Evolutionary conservation across 306 rosid species (phyloP), one percentile per base, ranked within the genome.

Genomic region (Begonia fuchsioides): DNA sequence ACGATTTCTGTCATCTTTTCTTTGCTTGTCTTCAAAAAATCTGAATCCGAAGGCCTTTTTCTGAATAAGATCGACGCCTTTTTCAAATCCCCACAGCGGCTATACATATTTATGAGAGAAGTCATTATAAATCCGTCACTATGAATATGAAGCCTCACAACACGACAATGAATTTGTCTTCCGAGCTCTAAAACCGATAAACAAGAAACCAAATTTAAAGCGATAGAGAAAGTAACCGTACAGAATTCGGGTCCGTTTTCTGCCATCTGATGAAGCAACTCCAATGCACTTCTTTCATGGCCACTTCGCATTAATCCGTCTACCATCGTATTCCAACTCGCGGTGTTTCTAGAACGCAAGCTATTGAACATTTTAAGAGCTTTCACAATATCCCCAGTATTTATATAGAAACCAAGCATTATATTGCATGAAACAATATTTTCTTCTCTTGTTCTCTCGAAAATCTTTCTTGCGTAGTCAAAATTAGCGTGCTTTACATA

Each of bases 271-370:
- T 62, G 68, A 35, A 88, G 81, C 17, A 67, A 76, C 44, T 78
- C 77, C 72, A 88, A 19, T 2, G 93, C 86, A 39, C 15, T 41
- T 59, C 53, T 55, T 32, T 65, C 76, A 51, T 59, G 41, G 57
- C 93, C 83, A 55, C 72, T 66, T 57, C 56, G 81, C 74, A 74
- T 68, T 62, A 88, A 61, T 57, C 94, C 96, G 44, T 76, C 77
- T 16, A 88, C 61, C 38, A 88, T 57, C 17, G 80, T 81, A 62
- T 83, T 83, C 96, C 96, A 88, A 70, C 83, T 88, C 20, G 75
- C 86, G 13, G 74, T 75, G 68, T 80, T 83, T 67, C 70, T 81
- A 57, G 14, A 53, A 54, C 87, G 83, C 63, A 87, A 45, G 12
- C 53, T 72, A 64, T 64, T 61, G 56, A 87, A 87, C 64, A 87